Conservation (phyloP, 768 basidiomycete genomes). For the Auricularia sp. region DNA sequence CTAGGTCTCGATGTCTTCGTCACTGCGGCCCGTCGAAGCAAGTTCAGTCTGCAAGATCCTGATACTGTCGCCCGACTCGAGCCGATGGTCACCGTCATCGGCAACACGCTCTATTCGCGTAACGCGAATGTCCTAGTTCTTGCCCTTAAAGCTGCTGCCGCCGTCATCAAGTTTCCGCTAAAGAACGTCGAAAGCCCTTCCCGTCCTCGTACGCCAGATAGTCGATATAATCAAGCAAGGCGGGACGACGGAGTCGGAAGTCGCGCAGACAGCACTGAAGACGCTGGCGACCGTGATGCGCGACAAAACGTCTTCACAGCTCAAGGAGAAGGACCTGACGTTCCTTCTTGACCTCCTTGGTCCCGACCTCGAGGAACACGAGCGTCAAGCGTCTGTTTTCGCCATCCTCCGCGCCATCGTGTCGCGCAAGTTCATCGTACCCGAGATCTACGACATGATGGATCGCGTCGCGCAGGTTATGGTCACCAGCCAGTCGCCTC, state of each 20-base stretch:
- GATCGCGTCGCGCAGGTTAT: slow-evolving; percentile 83
- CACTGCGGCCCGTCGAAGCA: slow-evolving; percentile 74
- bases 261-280: slow-evolving; percentile 81
- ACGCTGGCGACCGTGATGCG: slow-evolving; percentile 81
- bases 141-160: slow-evolving; percentile 70
- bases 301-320: slow-evolving; percentile 68
- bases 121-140: slow-evolving; percentile 63
- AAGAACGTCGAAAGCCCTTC: slow-evolving; percentile 65
- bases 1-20: slow-evolving; percentile 90
- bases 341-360: slow-evolving; percentile 77
- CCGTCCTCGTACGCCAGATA: slow-evolving; percentile 76
- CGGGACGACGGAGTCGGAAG: slow-evolving; percentile 82
- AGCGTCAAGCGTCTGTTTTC: slow-evolving; percentile 79
- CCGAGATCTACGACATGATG: slow-evolving; percentile 97
- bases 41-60: slow-evolving; percentile 73
- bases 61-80: slow-evolving; percentile 75
- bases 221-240: slow-evolving; percentile 72
- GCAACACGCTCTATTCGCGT: slow-evolving; percentile 84
- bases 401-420: slow-evolving; percentile 84
- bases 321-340: slow-evolving; percentile 83
- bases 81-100: slow-evolving; percentile 76
- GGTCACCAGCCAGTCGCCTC: slow-evolving; percentile 85
- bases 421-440: slow-evolving; percentile 82
- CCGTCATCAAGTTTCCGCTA: slow-evolving; percentile 76
- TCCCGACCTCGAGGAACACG: slow-evolving; percentile 86